phyloP scores from a whole-genome alignment of 805 yeast genomes.

The Candida germanica region DNA sequence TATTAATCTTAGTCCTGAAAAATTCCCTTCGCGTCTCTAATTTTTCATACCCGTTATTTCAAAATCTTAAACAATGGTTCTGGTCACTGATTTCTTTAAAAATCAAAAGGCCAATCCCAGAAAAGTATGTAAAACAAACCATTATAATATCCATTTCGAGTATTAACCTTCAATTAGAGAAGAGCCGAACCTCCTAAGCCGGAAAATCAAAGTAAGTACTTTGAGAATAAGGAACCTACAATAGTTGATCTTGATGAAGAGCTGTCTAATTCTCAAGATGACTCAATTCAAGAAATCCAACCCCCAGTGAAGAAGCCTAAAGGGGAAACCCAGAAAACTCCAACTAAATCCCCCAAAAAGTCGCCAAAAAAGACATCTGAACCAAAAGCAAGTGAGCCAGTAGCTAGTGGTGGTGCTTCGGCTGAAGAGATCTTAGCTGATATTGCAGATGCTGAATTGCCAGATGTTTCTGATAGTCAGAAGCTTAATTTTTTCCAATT shows the following conservation, averaged over 20 bases:
- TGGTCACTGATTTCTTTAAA: conserved; percentile 16
- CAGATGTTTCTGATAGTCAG: conserved; percentile 49
- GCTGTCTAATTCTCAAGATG: conserved; percentile 6
- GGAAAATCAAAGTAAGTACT: conserved; percentile 10
- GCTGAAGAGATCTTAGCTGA: conserved; percentile 57
- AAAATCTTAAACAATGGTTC: conserved; percentile 9
- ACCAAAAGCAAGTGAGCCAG: neutral
- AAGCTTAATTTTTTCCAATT: conserved; percentile 56
- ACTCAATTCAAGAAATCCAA: conserved; percentile 15
- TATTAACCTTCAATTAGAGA: conserved; percentile 5
- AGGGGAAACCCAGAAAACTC: neutral
- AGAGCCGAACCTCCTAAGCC: conserved; percentile 1
- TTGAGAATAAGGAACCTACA: conserved; percentile 16
- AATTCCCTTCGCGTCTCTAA: neutral
- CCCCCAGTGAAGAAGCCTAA: conserved; percentile 3
- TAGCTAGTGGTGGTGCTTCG: conserved; percentile 18
- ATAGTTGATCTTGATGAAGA: conserved; percentile 11
- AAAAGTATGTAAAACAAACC: conserved; percentile 5
- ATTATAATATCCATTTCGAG: no score
- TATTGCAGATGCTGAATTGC: conserved; percentile 74
- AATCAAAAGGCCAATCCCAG: conserved; percentile 4
- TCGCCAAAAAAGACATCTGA: conserved; percentile 4
- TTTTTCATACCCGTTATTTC: neutral
- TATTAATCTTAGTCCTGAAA: neutral
- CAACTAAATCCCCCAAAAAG: conserved; percentile 3